A percentile compares a stretch with the other conserved stretches of the same genome.
Evolutionary conservation across 768 basidiomycete genomes (phyloP).

Genomic region (Piloderma croceum): DNA sequence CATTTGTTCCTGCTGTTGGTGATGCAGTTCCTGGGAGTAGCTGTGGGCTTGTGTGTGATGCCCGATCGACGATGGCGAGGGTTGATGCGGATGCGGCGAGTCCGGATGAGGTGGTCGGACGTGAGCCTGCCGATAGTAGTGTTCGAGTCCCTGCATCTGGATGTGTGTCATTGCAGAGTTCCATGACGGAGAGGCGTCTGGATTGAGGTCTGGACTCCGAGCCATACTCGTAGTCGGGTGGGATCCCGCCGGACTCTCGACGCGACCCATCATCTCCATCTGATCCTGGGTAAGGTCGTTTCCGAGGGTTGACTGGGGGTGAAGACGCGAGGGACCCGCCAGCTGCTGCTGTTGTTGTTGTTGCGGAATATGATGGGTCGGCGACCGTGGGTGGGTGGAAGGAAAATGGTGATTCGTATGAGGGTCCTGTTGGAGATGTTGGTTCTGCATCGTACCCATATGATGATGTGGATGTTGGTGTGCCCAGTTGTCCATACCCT

Average conservation of each 20-base stretch:
- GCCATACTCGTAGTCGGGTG: slow-evolving; percentile 59
- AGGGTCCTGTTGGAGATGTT: slow-evolving; percentile 25
- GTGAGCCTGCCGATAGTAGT: slow-evolving; percentile 25
- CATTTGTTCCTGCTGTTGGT: slow-evolving; percentile 37
- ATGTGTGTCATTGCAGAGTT: slow-evolving; percentile 76
- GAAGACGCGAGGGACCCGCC: slow-evolving; percentile 27
- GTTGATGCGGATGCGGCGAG: slow-evolving; percentile 43
- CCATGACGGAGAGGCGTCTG: slow-evolving; percentile 79
- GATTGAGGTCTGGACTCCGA: slow-evolving; percentile 73
- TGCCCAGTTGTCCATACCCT: slow-evolving; percentile 37
- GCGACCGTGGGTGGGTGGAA: slow-evolving; percentile 62
- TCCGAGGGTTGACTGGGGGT: slow-evolving; percentile 45
- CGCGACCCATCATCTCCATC: too few relatives aligned
- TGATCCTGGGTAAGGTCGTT: slow-evolving; percentile 47
- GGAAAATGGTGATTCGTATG: slow-evolving; percentile 70
- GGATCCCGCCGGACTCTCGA: slow-evolving; percentile 26
- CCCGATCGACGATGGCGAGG: slow-evolving; percentile 45
- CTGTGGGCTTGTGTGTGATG: slow-evolving; percentile 16
- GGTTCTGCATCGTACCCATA: slow-evolving; percentile 21
- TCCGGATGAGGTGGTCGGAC: slow-evolving; percentile 41
- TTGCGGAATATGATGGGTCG: slow-evolving; percentile 31
- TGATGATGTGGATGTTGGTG: slow-evolving; percentile 23
- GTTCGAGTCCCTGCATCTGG: slow-evolving; percentile 28
- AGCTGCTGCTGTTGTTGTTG: slow-evolving; percentile 16
- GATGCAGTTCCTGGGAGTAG: slow-evolving; percentile 46